A percentile compares a stretch with the other conserved stretches of the same genome.
Evolutionary conservation across 2,329 filamentous ascomycete genomes (phyloP).

Genomic region (Colletotrichum sp.): DNA sequence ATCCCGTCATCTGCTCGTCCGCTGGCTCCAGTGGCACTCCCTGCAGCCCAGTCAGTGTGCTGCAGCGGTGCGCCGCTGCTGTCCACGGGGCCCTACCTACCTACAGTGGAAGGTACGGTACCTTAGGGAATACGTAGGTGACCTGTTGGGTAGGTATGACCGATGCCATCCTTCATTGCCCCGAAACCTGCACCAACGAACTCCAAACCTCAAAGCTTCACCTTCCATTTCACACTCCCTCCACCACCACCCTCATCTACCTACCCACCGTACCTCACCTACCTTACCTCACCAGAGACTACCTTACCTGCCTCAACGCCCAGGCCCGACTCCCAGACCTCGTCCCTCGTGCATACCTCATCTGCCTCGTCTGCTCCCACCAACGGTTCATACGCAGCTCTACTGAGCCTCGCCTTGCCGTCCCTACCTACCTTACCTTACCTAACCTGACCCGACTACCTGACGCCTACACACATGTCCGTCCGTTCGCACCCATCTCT

Average conservation of each 20-base stretch:
- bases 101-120: background rate
- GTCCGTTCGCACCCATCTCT: constrained; percentile 1
- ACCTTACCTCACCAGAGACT: background rate
- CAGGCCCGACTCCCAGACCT: constrained; percentile 10
- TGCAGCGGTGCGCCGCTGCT: background rate
- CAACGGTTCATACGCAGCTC: background rate
- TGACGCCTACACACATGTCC: background rate
- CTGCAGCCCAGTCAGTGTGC: constrained; percentile 8
- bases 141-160: background rate
- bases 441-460: background rate
- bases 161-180: background rate
- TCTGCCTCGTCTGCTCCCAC: background rate
- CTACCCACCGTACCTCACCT: background rate
- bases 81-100: constrained; percentile 10
- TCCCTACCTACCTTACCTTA: background rate
- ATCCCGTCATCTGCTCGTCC: constrained; percentile 7
- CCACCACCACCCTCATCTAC: background rate
- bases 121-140: background rate
- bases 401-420: background rate
- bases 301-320: background rate
- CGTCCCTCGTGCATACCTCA: background rate
- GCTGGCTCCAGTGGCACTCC: background rate
- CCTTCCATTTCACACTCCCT: constrained; percentile 1
- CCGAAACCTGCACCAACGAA: constrained; percentile 14
- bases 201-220: constrained; percentile 15